phyloP scores from a whole-genome alignment of 805 yeast species.

The Metschnikowia aberdeeniae region DNA sequence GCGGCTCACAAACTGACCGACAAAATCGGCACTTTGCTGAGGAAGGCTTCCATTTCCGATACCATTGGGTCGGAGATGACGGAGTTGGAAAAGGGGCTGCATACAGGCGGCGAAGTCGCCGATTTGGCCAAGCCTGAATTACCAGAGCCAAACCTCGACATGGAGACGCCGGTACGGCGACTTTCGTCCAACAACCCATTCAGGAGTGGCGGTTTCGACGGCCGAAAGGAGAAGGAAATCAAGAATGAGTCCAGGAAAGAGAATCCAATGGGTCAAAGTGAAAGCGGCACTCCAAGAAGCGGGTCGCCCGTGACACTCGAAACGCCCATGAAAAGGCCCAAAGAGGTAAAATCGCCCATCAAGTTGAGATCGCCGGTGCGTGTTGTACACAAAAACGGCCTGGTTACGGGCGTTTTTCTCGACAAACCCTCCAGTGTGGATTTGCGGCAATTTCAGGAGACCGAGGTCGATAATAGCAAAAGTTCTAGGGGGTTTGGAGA shows the following conservation, averaged over 20 bases:
- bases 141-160: background rate
- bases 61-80: constrained; percentile 9
- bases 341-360: constrained; percentile 22
- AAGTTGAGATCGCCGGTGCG: constrained; percentile 39
- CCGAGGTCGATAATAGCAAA: no score
- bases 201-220: background rate
- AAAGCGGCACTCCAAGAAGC: background rate
- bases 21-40: constrained; percentile 11
- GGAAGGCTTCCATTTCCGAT: constrained; percentile 15
- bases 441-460: background rate
- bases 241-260: background rate
- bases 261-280: background rate
- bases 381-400: constrained; percentile 27
- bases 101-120: background rate
- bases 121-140: background rate
- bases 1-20: constrained; percentile 17
- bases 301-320: background rate
- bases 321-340: background rate
- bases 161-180: background rate
- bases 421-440: constrained; percentile 7
- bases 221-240: no score
- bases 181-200: constrained; percentile 4
- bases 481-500: background rate
- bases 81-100: background rate
- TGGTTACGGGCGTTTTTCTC: constrained; percentile 24